These are phyloP conservation scores for Echeveria elegans DNA, from an alignment of 164 flowering plant genomes.

Conservation along the genomic window DNA sequence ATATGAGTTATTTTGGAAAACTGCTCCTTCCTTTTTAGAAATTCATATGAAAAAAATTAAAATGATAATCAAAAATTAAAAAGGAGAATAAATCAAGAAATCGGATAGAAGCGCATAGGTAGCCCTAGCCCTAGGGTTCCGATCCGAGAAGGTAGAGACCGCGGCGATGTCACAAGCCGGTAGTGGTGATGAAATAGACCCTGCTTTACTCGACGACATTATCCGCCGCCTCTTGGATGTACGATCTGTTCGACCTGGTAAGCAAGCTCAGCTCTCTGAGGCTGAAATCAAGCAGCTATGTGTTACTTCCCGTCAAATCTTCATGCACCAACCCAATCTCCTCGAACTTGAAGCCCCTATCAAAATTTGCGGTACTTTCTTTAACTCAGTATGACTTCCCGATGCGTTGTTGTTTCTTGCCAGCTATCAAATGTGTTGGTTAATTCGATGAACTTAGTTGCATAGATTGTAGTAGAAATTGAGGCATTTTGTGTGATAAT, in stretches of 20 bases:
- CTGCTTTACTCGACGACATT: slow-evolving; percentile 5
- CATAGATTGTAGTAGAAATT: too few relatives aligned
- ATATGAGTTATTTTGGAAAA: too few relatives aligned
- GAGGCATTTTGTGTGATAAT: too few relatives aligned
- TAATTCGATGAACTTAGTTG: too few relatives aligned
- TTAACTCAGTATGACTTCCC: too few relatives aligned
- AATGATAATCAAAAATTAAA: too few relatives aligned
- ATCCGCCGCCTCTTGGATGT: slow-evolving; percentile 9
- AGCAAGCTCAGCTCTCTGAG: slow-evolving; percentile 51
- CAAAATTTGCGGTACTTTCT: slow-evolving; percentile 57
- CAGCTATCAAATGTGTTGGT: too few relatives aligned
- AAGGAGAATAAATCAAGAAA: too few relatives aligned
- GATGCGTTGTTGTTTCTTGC: background rate
- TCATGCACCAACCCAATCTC: slow-evolving; percentile 61
- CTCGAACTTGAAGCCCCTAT: slow-evolving; percentile 78
- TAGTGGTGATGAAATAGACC: background rate
- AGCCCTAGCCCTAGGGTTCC: background rate
- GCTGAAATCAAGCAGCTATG: slow-evolving; percentile 65
- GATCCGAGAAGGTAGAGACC: background rate
- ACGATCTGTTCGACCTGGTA: slow-evolving; percentile 11
- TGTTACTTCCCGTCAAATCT: slow-evolving; percentile 40
- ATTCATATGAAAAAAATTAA: too few relatives aligned
- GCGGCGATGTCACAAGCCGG: background rate
- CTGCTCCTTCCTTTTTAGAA: too few relatives aligned
- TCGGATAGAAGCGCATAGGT: too few relatives aligned